Conservation (phyloP, 805 yeast genomes). For the Hanseniaspora nectarophila region DNA sequence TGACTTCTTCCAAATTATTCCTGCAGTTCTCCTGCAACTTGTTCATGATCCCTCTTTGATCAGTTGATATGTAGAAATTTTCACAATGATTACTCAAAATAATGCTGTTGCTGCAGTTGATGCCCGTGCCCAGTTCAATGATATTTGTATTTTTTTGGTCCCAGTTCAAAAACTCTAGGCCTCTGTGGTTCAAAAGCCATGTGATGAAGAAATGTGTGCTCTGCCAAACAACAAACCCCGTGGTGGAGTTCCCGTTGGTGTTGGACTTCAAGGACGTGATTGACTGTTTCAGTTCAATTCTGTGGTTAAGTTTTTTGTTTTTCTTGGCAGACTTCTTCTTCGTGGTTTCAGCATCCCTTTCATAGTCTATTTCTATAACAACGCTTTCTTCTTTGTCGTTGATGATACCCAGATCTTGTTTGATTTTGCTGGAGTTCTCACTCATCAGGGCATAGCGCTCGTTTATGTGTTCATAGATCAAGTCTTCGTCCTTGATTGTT, state of each 20-base stretch:
- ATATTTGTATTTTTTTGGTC: not conserved
- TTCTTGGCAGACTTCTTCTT: not conserved
- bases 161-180: slow-evolving; percentile 16
- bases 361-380: slow-evolving; percentile 23
- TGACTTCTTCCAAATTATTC: slow-evolving; percentile 23
- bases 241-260: slow-evolving; percentile 28
- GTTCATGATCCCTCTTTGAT: slow-evolving; percentile 26
- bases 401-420: slow-evolving; percentile 28
- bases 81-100: slow-evolving; percentile 25
- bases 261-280: slow-evolving; percentile 24
- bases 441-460: slow-evolving; percentile 24
- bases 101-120: slow-evolving; percentile 24
- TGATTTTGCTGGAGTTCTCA: slow-evolving; percentile 18
- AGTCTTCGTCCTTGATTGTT: slow-evolving; percentile 15
- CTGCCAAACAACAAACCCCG: slow-evolving; percentile 30
- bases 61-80: slow-evolving; percentile 23
- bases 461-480: slow-evolving; percentile 26
- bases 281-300: slow-evolving; percentile 23
- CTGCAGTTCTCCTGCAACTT: slow-evolving; percentile 23
- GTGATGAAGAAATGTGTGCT: slow-evolving; percentile 26
- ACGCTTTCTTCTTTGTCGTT: slow-evolving; percentile 15
- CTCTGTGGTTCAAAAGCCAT: slow-evolving; percentile 26
- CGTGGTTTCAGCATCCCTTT: not conserved
- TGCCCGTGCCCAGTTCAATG: slow-evolving; percentile 29
- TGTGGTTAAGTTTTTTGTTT: slow-evolving; percentile 15